A percentile compares a stretch with the other conserved stretches of the same genome.
Evolutionary conservation across 306 rosid genomes (phyloP).

Genomic region (Fragaria iinumae): DNA sequence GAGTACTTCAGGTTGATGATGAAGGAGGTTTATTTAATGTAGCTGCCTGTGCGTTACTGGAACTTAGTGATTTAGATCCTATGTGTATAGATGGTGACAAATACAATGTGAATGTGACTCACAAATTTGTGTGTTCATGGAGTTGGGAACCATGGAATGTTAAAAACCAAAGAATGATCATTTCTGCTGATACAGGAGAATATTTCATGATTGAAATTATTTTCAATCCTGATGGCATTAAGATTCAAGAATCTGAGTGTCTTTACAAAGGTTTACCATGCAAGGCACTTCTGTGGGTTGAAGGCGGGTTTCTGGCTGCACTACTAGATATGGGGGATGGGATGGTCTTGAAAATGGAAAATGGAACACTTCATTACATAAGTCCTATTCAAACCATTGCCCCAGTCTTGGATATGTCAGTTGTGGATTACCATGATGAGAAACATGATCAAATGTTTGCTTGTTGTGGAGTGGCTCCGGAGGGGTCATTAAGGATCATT

Average conservation of each 20-base stretch:
- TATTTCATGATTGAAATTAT: slow-evolving; percentile 71
- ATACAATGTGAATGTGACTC: slow-evolving; percentile 44
- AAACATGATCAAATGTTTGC: slow-evolving; percentile 91
- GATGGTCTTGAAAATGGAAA: slow-evolving; percentile 72
- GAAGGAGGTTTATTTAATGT: slow-evolving; percentile 79
- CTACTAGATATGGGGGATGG: slow-evolving; percentile 95
- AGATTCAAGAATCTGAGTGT: slow-evolving; percentile 75
- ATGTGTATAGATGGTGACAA: slow-evolving; percentile 86
- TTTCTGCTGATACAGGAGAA: slow-evolving; percentile 80
- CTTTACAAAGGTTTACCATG: slow-evolving; percentile 76
- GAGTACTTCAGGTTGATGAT: slow-evolving; percentile 74
- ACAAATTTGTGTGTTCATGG: slow-evolving; percentile 77
- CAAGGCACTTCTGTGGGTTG: slow-evolving; percentile 83
- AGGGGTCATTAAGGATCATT: slow-evolving; percentile 87
- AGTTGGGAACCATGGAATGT: slow-evolving; percentile 80
- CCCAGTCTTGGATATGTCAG: slow-evolving; percentile 82
- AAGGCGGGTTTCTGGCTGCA: slow-evolving; percentile 81
- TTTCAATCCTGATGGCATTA: slow-evolving; percentile 55
- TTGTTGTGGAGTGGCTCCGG: slow-evolving; percentile 90
- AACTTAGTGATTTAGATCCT: slow-evolving; percentile 84
- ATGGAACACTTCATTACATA: slow-evolving; percentile 55
- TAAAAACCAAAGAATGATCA: slow-evolving; percentile 60
- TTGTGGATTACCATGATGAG: slow-evolving; percentile 82
- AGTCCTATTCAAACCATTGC: slow-evolving; percentile 85
- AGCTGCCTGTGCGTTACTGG: slow-evolving; percentile 89